phyloP scores from a whole-genome alignment of 495 filamentous ascomycete genomes.

The Cladorrhinum samala region DNA sequence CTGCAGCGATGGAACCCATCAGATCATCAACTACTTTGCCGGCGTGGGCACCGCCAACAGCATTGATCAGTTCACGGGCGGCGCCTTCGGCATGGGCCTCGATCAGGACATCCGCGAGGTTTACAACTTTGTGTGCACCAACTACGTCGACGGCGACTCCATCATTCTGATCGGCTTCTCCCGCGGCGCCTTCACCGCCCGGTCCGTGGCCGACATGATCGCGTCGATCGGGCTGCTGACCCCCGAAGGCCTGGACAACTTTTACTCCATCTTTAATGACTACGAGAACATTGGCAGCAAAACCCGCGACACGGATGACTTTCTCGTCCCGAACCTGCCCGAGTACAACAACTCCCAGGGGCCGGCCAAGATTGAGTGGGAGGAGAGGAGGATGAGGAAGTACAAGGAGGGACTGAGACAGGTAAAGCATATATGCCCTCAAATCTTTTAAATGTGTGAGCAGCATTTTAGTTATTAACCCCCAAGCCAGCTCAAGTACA shows the following conservation, averaged over 20 bases:
- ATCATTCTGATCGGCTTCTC: constrained; percentile 66
- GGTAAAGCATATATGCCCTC: too few species aligned
- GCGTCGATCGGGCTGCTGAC: constrained; percentile 55
- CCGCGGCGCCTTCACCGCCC: constrained; percentile 62
- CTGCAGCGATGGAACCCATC: constrained; percentile 28
- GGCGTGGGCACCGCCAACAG: constrained; percentile 40
- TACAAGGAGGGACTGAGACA: constrained; percentile 24
- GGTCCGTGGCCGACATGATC: constrained; percentile 56
- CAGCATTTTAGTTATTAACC: too few species aligned
- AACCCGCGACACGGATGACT: constrained; percentile 16
- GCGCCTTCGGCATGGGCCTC: constrained; percentile 41
- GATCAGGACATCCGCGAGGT: constrained; percentile 51
- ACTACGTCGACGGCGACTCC: constrained; percentile 57
- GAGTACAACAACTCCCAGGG: constrained; percentile 19
- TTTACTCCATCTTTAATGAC: constrained; percentile 56
- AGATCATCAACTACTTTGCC: constrained; percentile 40
- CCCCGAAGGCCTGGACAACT: constrained; percentile 50
- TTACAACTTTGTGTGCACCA: constrained; percentile 59
- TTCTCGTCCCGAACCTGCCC: constrained; percentile 11
- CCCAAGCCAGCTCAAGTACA: constrained; percentile 21
- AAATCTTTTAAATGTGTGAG: too few species aligned
- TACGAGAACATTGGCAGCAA: constrained; percentile 29
- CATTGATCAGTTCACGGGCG: constrained; percentile 43
- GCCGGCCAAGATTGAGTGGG: constrained; percentile 26
- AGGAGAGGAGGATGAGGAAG: constrained; percentile 14